Evolutionary conservation across 805 yeast species (phyloP).

Genomic region (Starmerella asiatica): DNA sequence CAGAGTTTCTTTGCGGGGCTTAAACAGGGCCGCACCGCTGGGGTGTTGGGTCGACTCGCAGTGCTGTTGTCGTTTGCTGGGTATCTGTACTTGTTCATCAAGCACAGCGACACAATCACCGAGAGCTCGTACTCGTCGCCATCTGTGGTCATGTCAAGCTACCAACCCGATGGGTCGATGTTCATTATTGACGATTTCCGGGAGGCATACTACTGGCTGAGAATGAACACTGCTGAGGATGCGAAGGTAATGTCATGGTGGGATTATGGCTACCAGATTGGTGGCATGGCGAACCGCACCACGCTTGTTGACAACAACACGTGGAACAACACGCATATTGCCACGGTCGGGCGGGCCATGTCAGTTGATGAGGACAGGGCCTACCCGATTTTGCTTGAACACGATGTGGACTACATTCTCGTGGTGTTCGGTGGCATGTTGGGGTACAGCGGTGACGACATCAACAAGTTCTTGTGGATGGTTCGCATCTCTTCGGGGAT

Average conservation of each 20-base stretch:
- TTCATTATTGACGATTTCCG: slow-evolving; percentile 88
- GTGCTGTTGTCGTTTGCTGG: slow-evolving; percentile 57
- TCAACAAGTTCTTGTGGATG: slow-evolving; percentile 98
- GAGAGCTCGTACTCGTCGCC: slow-evolving; percentile 94
- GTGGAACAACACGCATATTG: slow-evolving; percentile 98
- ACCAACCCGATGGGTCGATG: slow-evolving; percentile 71
- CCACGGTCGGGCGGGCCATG: slow-evolving; percentile 98
- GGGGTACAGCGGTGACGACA: slow-evolving; percentile 92
- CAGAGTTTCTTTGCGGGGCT: slow-evolving; percentile 19
- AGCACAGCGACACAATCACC: slow-evolving; percentile 96
- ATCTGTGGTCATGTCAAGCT: slow-evolving; percentile 83
- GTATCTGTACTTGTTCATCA: slow-evolving; percentile 68
- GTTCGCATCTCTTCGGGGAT: slow-evolving; percentile 96
- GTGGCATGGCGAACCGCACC: slow-evolving; percentile 99
- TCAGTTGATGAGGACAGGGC: slow-evolving; percentile 76
- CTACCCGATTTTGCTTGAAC: slow-evolving; percentile 73
- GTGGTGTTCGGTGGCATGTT: slow-evolving; percentile 87
- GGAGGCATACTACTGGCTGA: slow-evolving; percentile 97
- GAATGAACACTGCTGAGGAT: slow-evolving; percentile 95
- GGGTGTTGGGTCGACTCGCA: slow-evolving; percentile 40
- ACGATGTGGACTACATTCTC: slow-evolving; percentile 89
- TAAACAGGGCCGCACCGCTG: slow-evolving; percentile 10
- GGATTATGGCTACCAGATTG: slow-evolving; percentile 99
- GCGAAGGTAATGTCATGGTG: slow-evolving; percentile 98
- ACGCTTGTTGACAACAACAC: slow-evolving; percentile 97